These are phyloP conservation scores for Sporothrix pseudoabietina DNA, from an alignment of 2,329 filamentous ascomycete genomes.

Conservation along the genomic window DNA sequence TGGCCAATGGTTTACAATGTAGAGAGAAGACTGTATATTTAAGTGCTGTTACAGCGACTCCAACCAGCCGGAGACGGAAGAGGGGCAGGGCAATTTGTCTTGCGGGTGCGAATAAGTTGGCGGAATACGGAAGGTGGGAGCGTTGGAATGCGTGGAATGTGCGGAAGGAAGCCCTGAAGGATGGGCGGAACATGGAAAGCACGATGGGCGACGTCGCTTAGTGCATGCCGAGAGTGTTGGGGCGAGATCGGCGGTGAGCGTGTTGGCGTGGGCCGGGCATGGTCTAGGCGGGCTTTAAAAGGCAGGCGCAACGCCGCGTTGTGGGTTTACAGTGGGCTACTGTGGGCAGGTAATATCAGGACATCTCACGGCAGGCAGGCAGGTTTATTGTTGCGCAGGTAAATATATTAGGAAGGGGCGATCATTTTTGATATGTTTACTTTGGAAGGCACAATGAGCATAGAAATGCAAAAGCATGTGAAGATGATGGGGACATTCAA, in stretches of 20 bases:
- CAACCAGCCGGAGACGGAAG: slow-evolving; percentile 5
- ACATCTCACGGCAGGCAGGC: slow-evolving; percentile 3
- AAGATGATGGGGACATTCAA: background rate
- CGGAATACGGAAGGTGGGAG: background rate
- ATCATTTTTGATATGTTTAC: background rate
- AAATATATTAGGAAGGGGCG: slow-evolving; percentile 7
- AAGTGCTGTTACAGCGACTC: background rate
- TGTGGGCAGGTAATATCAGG: slow-evolving; percentile 1
- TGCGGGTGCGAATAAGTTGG: background rate
- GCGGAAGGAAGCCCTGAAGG: background rate
- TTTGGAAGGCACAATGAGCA: background rate
- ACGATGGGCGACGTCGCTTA: background rate
- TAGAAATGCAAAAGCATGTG: background rate
- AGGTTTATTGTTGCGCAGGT: background rate
- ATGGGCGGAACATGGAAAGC: background rate
- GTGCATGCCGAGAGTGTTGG: background rate
- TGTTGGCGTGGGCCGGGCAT: background rate
- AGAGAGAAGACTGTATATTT: background rate
- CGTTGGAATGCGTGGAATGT: background rate
- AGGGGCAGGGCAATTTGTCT: background rate
- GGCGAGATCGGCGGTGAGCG: slow-evolving; percentile 30
- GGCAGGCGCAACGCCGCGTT: background rate
- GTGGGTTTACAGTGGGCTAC: slow-evolving; percentile 20
- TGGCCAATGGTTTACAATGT: slow-evolving; percentile 5
- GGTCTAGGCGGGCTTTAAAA: slow-evolving; percentile 1